Conservation (phyloP, 1,139 yeast species). For the Hemisphaericaspora lyxosophila region DNA sequence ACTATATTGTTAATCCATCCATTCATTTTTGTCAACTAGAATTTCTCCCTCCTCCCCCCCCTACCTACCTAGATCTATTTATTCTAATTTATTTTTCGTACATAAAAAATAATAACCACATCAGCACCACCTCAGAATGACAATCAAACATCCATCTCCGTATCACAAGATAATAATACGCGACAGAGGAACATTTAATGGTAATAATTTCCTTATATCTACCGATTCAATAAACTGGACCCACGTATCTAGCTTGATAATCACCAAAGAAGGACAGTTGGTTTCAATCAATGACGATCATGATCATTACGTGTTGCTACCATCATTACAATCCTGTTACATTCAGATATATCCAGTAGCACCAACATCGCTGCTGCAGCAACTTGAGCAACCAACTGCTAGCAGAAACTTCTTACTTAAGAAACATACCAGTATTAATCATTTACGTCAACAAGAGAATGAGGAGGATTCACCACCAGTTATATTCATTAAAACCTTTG, state of each 20-base stretch:
- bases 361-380: neutral
- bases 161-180: slow-evolving; percentile 33
- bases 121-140: too few species aligned
- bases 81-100: too few species aligned
- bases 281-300: slow-evolving; percentile 37
- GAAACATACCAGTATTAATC: neutral
- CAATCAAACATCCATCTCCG: slow-evolving; percentile 22
- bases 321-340: slow-evolving; percentile 42
- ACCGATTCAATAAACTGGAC: slow-evolving; percentile 43
- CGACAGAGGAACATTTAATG: slow-evolving; percentile 39
- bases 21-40: too few species aligned
- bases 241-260: slow-evolving; percentile 30
- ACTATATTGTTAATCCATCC: too few species aligned
- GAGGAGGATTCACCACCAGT: slow-evolving; percentile 39
- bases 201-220: slow-evolving; percentile 36
- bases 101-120: too few species aligned
- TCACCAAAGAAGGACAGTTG: slow-evolving; percentile 39
- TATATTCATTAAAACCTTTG: slow-evolving; percentile 46
- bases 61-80: too few species aligned
- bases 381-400: slow-evolving; percentile 3
- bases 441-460: neutral
- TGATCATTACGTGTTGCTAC: slow-evolving; percentile 33
- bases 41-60: too few species aligned
- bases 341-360: slow-evolving; percentile 35
- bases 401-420: neutral